Percentiles rank a stretch among this genome's conserved stretches.
These are phyloP conservation scores for Magnaporthiopsis rhizophila DNA, from an alignment of 2,329 filamentous ascomycete genomes.

Conservation along the genomic window DNA sequence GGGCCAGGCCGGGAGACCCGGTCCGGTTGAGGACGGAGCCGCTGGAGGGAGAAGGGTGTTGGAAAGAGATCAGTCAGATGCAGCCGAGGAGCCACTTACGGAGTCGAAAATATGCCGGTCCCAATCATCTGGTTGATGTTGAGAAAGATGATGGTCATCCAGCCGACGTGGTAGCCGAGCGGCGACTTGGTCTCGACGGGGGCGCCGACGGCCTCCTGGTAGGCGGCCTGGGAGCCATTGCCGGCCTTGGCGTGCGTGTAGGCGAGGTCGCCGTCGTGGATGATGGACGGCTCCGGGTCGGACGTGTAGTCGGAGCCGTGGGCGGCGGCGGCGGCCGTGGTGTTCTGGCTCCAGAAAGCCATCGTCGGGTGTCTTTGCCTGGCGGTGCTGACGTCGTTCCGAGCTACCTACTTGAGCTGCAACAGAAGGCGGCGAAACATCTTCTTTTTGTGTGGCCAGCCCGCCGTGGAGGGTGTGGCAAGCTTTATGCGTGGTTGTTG, in stretches of 20 bases:
- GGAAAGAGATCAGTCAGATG: no score
- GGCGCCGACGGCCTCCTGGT: conserved; percentile 51
- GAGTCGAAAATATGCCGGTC: conserved; percentile 55
- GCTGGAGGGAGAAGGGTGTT: conserved; percentile 22
- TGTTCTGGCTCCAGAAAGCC: conserved; percentile 13
- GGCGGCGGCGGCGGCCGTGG: conserved; percentile 7
- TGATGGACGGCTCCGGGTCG: conserved; percentile 19
- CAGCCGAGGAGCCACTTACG: conserved; percentile 27
- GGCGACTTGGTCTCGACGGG: conserved; percentile 52
- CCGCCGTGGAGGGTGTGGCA: no score
- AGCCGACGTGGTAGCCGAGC: conserved; percentile 50
- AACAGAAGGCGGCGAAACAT: no score
- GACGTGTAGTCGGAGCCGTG: conserved; percentile 11
- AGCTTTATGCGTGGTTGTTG: no score
- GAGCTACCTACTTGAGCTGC: no score
- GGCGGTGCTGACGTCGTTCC: no score
- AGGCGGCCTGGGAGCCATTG: conserved; percentile 15
- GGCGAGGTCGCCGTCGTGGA: conserved; percentile 31
- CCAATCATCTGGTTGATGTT: conserved; percentile 58
- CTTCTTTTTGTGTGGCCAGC: no score
- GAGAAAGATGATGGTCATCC: conserved; percentile 47
- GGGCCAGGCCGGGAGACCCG: conserved; percentile 52
- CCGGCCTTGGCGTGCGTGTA: conserved; percentile 27
- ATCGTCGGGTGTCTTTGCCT: conserved; percentile 3
- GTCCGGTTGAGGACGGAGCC: conserved; percentile 49